These are phyloP conservation scores for Ustanciosporium gigantosporum DNA, from an alignment of 1,284 basidiomycete genomes.

Conservation along the genomic window DNA sequence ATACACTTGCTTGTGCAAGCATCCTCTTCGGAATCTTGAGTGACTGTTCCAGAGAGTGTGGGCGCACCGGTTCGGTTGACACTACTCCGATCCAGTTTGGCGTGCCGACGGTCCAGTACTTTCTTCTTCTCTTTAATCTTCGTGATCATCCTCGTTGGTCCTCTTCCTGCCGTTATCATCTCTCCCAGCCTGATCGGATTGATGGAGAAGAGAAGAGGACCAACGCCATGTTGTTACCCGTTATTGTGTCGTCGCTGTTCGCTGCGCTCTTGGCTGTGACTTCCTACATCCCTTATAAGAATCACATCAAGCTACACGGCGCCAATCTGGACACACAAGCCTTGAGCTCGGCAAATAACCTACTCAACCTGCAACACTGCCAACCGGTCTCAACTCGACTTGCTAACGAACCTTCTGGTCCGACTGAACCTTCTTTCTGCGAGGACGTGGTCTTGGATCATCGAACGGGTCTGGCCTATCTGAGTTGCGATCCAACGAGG, in stretches of 20 bases:
- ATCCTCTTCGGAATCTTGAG: too few relatives aligned
- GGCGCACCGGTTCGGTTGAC: too few relatives aligned
- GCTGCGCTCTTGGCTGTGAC: constrained; percentile 26
- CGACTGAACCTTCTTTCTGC: constrained; percentile 39
- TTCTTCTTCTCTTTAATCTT: too few relatives aligned
- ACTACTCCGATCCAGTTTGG: too few relatives aligned
- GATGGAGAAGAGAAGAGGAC: too few relatives aligned
- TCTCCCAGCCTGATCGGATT: too few relatives aligned
- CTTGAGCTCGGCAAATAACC: not conserved
- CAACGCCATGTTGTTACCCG: constrained; percentile 15
- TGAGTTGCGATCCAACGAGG: constrained; percentile 43
- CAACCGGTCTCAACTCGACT: constrained; percentile 11
- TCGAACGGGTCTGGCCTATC: constrained; percentile 36
- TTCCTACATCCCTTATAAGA: constrained; percentile 34
- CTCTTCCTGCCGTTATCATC: too few relatives aligned
- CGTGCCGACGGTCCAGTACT: too few relatives aligned
- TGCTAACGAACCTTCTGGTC: constrained; percentile 22
- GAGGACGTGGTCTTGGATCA: constrained; percentile 43
- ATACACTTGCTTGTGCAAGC: too few relatives aligned
- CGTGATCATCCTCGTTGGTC: too few relatives aligned
- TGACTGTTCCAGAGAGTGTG: too few relatives aligned
- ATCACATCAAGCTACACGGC: constrained; percentile 31
- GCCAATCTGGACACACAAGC: constrained; percentile 2
- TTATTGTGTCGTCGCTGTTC: constrained; percentile 23
- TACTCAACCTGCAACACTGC: constrained; percentile 31